These are phyloP conservation scores for Ploettnerulaceae sp. DNA, from an alignment of 2,329 filamentous ascomycete species.

Conservation along the genomic window DNA sequence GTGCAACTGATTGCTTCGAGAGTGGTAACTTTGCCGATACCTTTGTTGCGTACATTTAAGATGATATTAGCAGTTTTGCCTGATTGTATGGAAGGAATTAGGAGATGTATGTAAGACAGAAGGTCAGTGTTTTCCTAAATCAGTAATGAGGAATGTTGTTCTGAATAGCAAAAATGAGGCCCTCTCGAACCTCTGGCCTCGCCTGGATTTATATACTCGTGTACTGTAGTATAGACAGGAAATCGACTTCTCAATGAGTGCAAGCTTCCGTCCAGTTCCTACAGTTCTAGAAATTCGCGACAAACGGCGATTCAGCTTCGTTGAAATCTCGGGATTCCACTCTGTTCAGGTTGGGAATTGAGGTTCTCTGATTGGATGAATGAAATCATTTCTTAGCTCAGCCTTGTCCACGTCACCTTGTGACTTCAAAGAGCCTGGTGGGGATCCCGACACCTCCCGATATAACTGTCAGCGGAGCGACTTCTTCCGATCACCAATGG, in stretches of 20 bases:
- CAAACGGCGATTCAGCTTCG: not conserved
- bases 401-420: slow-evolving; percentile 5
- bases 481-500: slow-evolving; percentile 1
- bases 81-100: slow-evolving; percentile 7
- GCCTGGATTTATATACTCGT: too few species aligned
- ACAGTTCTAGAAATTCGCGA: too few species aligned
- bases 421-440: not conserved
- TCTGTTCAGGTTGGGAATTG: not conserved
- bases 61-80: slow-evolving; percentile 8
- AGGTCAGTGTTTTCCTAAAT: slow-evolving; percentile 7
- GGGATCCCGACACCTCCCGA: slow-evolving; percentile 3
- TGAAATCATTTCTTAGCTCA: not conserved
- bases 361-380: not conserved
- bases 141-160: not conserved
- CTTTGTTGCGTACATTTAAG: slow-evolving; percentile 29
- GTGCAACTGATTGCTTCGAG: slow-evolving; percentile 25
- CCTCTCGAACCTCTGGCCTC: not conserved
- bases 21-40: slow-evolving; percentile 25
- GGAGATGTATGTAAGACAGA: not conserved
- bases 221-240: not conserved
- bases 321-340: not conserved
- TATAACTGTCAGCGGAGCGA: not conserved
- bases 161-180: slow-evolving; percentile 10
- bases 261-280: not conserved
- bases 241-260: not conserved